Percentiles rank a stretch among this genome's conserved stretches.
Evolutionary conservation across 1,284 basidiomycete species (phyloP).

Genomic region (Leccinum angustisporum): DNA sequence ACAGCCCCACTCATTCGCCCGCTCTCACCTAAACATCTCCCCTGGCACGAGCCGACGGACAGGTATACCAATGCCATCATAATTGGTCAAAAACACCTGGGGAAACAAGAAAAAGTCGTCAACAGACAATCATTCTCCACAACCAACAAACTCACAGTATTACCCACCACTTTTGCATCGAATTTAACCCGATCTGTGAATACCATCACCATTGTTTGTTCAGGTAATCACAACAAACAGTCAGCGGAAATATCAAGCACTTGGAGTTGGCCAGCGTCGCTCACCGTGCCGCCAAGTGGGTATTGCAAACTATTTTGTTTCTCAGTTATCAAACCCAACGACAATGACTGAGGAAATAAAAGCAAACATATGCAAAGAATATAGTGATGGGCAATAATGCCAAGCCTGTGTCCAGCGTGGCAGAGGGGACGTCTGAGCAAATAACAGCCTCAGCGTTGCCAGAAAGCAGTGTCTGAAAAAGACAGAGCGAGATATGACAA

Average conservation of each 20-base stretch:
- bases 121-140: neutral
- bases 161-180: slow-evolving; percentile 54
- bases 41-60: slow-evolving; percentile 38
- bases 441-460: neutral
- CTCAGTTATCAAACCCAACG: neutral
- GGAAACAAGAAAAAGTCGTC: neutral
- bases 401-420: slow-evolving; percentile 58
- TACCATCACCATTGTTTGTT: neutral
- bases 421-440: slow-evolving; percentile 52
- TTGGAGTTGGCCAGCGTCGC: neutral
- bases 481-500: slow-evolving; percentile 34
- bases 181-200: slow-evolving; percentile 41
- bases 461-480: neutral
- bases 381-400: slow-evolving; percentile 50
- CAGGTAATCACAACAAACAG: neutral
- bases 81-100: slow-evolving; percentile 37
- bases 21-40: slow-evolving; percentile 38
- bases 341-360: neutral
- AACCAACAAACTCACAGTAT: slow-evolving; percentile 34
- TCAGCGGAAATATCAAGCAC: neutral
- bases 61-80: slow-evolving; percentile 41
- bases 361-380: slow-evolving; percentile 44
- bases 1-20: neutral
- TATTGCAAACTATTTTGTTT: slow-evolving; percentile 32
- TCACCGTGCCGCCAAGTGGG: slow-evolving; percentile 30